Evolutionary conservation across 345 rosid species (phyloP).

Genomic region (Theobroma cacao): DNA sequence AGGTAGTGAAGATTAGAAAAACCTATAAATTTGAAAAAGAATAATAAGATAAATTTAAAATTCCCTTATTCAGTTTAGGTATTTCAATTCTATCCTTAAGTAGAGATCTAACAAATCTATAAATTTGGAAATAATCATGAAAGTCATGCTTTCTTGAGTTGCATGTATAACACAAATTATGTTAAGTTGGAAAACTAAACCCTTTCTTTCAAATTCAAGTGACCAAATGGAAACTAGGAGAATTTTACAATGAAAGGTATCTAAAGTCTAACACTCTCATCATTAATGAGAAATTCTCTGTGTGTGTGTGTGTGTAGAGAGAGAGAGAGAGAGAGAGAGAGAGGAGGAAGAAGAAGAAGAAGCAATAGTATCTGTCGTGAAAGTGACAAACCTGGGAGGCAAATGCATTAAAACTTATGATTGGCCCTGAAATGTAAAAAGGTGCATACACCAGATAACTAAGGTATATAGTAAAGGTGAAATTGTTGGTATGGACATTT

Average conservation of each 20-base stretch:
- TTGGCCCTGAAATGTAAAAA: constrained; percentile 88
- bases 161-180: background rate
- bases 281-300: background rate
- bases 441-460: constrained; percentile 90
- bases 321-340: background rate
- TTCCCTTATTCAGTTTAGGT: background rate
- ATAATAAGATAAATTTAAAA: background rate
- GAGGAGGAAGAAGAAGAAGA: background rate
- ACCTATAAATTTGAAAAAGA: background rate
- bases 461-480: constrained; percentile 56
- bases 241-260: background rate
- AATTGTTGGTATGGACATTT: constrained; percentile 37
- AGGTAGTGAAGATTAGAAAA: background rate
- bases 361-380: background rate
- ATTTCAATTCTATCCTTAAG: background rate
- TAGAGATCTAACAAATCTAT: background rate
- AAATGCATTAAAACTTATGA: constrained; percentile 87
- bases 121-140: constrained; percentile 1
- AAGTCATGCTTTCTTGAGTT: background rate
- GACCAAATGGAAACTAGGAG: background rate
- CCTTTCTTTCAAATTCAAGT: background rate
- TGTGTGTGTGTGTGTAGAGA: too few relatives aligned
- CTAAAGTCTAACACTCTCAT: background rate
- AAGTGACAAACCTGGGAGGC: constrained; percentile 71
- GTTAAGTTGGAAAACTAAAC: background rate